phyloP scores from a whole-genome alignment of 441 rosid genomes.

The Mallotus japonicus region DNA sequence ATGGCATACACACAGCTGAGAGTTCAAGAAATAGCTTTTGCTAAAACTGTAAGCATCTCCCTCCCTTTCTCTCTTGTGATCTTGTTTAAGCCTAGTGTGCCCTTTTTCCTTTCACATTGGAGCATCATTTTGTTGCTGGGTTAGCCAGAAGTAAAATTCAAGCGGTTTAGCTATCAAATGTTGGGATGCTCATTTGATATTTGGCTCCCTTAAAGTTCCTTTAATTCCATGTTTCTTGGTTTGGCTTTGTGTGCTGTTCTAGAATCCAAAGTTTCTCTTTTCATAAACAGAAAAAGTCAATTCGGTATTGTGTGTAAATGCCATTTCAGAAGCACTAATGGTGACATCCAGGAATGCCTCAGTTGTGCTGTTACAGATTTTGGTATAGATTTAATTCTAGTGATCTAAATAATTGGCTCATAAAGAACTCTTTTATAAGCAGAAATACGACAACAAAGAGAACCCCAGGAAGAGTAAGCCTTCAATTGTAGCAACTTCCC shows the following conservation, averaged over 20 bases:
- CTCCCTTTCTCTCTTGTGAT: neutral
- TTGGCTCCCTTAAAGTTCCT: neutral
- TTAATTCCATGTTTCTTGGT: no score
- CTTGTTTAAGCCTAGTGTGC: no score
- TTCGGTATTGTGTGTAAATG: no score
- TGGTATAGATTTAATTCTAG: no score
- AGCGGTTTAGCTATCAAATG: neutral
- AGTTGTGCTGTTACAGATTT: no score
- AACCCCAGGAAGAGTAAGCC: conserved; percentile 93
- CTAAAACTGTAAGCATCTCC: neutral
- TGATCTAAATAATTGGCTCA: no score
- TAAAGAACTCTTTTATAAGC: no score
- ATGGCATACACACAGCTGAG: neutral
- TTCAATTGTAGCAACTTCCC: conserved; percentile 83
- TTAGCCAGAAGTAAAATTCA: neutral
- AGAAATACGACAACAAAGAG: conserved; percentile 88
- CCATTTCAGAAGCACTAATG: no score
- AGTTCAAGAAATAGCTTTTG: neutral
- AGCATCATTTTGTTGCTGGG: neutral
- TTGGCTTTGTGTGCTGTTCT: no score
- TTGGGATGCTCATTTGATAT: neutral
- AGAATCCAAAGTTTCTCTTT: neutral
- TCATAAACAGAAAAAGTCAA: neutral
- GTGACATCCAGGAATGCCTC: no score
- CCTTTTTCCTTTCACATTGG: neutral